These are phyloP conservation scores for Antrodiella citrinella DNA, from an alignment of 768 basidiomycete species.

Conservation along the genomic window DNA sequence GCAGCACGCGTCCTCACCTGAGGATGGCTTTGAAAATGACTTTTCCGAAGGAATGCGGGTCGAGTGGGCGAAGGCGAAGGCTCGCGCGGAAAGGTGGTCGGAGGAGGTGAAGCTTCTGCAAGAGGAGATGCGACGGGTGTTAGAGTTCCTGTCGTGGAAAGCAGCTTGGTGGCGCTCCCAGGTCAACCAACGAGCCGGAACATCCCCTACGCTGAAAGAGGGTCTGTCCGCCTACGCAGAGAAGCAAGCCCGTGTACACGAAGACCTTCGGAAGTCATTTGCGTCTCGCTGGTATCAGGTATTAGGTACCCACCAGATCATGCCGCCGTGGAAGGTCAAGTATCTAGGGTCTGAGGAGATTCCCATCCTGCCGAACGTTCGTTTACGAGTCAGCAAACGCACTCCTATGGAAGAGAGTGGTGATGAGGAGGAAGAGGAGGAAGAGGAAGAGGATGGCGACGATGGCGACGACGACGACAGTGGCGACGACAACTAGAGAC, in stretches of 20 bases:
- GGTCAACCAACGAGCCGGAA: not conserved
- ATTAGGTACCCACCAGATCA: no score
- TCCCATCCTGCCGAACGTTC: no score
- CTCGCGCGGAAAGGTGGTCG: conserved; percentile 6
- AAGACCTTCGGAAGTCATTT: not conserved
- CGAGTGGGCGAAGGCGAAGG: conserved; percentile 7
- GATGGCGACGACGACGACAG: no score
- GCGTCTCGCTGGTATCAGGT: not conserved
- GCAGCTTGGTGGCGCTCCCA: conserved; percentile 1
- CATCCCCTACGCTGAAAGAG: not conserved
- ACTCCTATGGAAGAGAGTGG: no score
- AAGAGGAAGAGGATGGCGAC: no score
- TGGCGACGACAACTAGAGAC: no score
- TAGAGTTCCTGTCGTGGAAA: conserved; percentile 17
- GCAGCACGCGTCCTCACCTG: not conserved
- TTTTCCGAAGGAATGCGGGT: conserved; percentile 3
- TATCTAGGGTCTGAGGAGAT: no score
- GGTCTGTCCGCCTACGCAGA: not conserved
- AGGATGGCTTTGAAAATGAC: not conserved
- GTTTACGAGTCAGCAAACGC: no score
- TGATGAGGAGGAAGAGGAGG: no score
- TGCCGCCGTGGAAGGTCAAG: no score
- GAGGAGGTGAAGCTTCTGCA: conserved; percentile 7
- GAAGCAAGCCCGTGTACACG: not conserved
- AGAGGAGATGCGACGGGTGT: conserved; percentile 22